Conservation (phyloP, 352 stramenopile species). For the Globisporangium uncinulatum region DNA sequence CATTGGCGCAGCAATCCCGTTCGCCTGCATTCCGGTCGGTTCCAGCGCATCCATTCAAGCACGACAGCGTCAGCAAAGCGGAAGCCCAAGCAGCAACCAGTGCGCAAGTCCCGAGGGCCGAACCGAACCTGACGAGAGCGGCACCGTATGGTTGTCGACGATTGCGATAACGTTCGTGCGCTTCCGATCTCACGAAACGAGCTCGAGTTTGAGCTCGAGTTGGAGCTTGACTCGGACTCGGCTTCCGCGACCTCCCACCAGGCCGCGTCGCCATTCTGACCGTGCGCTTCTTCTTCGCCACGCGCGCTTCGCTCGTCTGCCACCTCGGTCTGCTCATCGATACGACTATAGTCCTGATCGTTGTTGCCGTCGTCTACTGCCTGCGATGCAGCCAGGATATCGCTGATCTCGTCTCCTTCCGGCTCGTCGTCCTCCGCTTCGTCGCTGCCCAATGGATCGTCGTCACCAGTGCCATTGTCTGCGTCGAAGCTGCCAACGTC, state of each 20-base stretch:
- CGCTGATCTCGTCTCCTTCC: slow-evolving; percentile 35
- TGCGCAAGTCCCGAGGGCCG: too few species aligned
- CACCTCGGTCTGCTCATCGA: background rate
- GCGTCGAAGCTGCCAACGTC: background rate
- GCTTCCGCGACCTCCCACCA: slow-evolving; percentile 58
- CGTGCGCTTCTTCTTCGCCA: background rate
- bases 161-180: slow-evolving; percentile 14
- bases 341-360: background rate
- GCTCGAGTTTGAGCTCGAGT: slow-evolving; percentile 16
- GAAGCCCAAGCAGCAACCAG: background rate
- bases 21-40: background rate
- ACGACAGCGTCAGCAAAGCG: background rate
- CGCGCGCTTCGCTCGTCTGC: background rate
- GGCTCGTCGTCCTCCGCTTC: slow-evolving; percentile 19
- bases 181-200: slow-evolving; percentile 48
- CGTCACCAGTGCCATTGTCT: slow-evolving; percentile 13
- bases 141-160: slow-evolving; percentile 7
- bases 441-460: slow-evolving; percentile 15
- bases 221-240: slow-evolving; percentile 16
- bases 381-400: slow-evolving; percentile 70
- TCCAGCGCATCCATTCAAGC: background rate
- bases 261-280: background rate
- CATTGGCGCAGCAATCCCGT: background rate
- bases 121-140: slow-evolving; percentile 23
- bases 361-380: slow-evolving; percentile 16